phyloP scores from a whole-genome alignment of 2,329 filamentous ascomycete species.

The Elsinoe arachidis region DNA sequence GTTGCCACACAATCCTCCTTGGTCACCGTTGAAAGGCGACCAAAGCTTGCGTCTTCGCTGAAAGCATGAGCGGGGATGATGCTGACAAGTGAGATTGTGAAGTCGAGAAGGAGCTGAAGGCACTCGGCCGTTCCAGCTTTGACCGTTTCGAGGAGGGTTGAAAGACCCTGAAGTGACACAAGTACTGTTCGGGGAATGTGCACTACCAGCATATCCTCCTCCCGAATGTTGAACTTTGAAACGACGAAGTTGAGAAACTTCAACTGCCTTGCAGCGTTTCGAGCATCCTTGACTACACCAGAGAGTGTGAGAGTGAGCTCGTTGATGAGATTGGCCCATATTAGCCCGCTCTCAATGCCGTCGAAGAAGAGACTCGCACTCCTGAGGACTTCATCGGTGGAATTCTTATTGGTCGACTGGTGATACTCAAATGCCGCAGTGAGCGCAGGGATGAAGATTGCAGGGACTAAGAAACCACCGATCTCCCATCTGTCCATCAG shows the following conservation, averaged over 20 bases:
- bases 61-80: constrained; percentile 24
- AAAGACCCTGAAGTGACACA: constrained; percentile 47
- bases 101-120: constrained; percentile 15
- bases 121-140: constrained; percentile 16
- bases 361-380: constrained; percentile 97
- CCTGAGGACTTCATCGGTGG: constrained; percentile 78
- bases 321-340: constrained; percentile 49
- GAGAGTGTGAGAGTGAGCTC: constrained; percentile 15
- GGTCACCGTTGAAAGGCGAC: not conserved
- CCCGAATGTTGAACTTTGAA: constrained; percentile 79
- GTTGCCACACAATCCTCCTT: not conserved
- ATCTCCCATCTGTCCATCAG: constrained; percentile 99
- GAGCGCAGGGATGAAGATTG: constrained; percentile 80
- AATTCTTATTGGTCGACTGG: constrained; percentile 52
- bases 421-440: constrained; percentile 71
- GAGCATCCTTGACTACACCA: constrained; percentile 50
- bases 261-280: constrained; percentile 51
- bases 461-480: constrained; percentile 77
- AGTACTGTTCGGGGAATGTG: constrained; percentile 68
- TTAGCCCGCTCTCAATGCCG: constrained; percentile 86
- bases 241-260: constrained; percentile 74
- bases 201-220: constrained; percentile 87
- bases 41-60: not conserved
- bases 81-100: constrained; percentile 23
- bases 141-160: not conserved